A percentile compares a stretch with the other conserved stretches of the same genome.
Conservation (phyloP, 2,329 filamentous ascomycete genomes). For the Penicillium italicum region DNA sequence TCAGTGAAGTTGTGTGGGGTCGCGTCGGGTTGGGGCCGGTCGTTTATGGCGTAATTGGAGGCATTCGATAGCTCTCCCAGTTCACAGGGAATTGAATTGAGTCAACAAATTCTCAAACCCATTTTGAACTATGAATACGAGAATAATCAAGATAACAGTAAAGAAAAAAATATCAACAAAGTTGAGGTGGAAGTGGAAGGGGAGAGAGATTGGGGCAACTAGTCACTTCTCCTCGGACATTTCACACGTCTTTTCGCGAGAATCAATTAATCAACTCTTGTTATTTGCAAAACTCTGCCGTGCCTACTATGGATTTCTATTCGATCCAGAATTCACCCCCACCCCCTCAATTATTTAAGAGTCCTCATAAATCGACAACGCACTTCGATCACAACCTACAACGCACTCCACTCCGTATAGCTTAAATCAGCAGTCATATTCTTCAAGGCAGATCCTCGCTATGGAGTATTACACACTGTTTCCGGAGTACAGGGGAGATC, state of each 20-base stretch:
- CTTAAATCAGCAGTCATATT: not conserved
- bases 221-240: not conserved
- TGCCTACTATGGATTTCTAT: not conserved
- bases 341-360: too few species aligned
- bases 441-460: not conserved
- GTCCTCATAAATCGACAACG: not conserved
- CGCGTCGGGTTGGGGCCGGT: constrained; percentile 12
- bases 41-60: constrained; percentile 8
- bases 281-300: not conserved
- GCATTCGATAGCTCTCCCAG: not conserved
- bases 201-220: not conserved
- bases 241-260: not conserved
- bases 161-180: not conserved
- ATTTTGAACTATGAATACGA: not conserved
- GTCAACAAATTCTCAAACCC: not conserved
- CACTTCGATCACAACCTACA: not conserved
- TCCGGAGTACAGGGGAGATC: not conserved
- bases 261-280: not conserved
- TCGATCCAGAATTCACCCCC: not conserved
- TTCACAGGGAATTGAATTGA: not conserved
- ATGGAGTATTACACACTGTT: not conserved
- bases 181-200: not conserved
- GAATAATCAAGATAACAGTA: not conserved
- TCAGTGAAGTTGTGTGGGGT: constrained; percentile 15
- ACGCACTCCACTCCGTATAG: not conserved